phyloP scores from a whole-genome alignment of 2,329 filamentous ascomycete genomes.

The Beauveria sp. region DNA sequence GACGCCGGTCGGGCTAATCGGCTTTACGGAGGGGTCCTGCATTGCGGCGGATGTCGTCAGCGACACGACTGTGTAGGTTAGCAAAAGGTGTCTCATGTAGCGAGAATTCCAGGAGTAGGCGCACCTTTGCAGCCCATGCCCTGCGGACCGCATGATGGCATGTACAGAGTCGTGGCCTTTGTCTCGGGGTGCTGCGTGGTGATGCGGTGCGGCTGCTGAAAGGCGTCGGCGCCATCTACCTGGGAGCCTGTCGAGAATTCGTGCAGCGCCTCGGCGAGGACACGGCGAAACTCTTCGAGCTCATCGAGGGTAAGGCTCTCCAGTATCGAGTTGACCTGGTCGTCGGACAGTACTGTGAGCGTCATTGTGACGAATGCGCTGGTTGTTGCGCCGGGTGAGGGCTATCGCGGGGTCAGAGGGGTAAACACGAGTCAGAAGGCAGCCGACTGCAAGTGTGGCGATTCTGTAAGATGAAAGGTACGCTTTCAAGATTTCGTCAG shows the following conservation, averaged over 20 bases:
- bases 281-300: conserved; percentile 42
- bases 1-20: conserved; percentile 52
- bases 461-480: neutral
- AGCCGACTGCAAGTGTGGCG: neutral
- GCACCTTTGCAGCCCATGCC: conserved; percentile 63
- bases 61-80: conserved; percentile 48
- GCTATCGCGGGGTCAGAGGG: conserved; percentile 9
- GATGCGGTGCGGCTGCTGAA: conserved; percentile 49
- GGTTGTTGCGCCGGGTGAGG: neutral
- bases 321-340: conserved; percentile 46
- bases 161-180: conserved; percentile 59
- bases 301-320: conserved; percentile 45
- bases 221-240: conserved; percentile 31
- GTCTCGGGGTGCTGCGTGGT: conserved; percentile 39
- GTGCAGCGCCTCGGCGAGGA: conserved; percentile 45
- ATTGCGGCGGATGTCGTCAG: conserved; percentile 36
- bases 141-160: conserved; percentile 59
- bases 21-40: conserved; percentile 20
- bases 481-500: neutral
- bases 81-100: neutral
- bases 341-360: conserved; percentile 50
- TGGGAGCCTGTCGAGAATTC: conserved; percentile 53
- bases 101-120: neutral
- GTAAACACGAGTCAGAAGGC: neutral
- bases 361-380: conserved; percentile 36